These are phyloP conservation scores for Marsdenia floribunda DNA, from an alignment of 257 asterid species.

Conservation along the genomic window DNA sequence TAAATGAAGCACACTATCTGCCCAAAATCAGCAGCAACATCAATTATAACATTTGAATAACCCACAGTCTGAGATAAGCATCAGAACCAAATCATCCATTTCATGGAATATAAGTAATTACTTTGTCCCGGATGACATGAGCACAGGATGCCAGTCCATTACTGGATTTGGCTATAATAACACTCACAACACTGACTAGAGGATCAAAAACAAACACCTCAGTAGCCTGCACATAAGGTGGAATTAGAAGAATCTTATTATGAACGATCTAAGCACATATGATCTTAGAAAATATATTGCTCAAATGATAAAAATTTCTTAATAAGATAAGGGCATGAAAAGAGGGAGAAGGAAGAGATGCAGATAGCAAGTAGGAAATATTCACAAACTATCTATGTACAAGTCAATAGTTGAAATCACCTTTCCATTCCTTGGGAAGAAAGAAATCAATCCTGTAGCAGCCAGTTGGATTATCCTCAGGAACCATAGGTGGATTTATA, in stretches of 20 bases:
- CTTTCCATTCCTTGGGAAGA: slow-evolving; percentile 95
- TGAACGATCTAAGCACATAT: neutral
- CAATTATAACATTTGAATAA: neutral
- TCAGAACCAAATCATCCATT: neutral
- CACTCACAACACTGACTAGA: neutral
- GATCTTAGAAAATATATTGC: neutral
- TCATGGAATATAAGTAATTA: neutral
- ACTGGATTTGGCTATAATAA: neutral
- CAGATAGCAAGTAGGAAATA: neutral
- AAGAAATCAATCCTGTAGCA: slow-evolving; percentile 80
- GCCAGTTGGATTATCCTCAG: slow-evolving; percentile 94
- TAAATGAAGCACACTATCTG: neutral
- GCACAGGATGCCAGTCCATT: neutral
- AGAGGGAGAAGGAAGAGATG: neutral
- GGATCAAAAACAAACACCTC: neutral
- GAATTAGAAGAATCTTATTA: neutral
- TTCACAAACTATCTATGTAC: slow-evolving; percentile 1
- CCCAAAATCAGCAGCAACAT: neutral
- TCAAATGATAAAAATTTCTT: neutral
- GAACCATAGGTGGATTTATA: slow-evolving; percentile 86
- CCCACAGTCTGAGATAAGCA: neutral
- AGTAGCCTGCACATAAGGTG: neutral
- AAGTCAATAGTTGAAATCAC: slow-evolving; percentile 32
- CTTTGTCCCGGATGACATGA: neutral
- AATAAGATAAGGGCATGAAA: neutral